Conservation (phyloP, 805 yeast genomes). For the Kuraishia floccosa region DNA sequence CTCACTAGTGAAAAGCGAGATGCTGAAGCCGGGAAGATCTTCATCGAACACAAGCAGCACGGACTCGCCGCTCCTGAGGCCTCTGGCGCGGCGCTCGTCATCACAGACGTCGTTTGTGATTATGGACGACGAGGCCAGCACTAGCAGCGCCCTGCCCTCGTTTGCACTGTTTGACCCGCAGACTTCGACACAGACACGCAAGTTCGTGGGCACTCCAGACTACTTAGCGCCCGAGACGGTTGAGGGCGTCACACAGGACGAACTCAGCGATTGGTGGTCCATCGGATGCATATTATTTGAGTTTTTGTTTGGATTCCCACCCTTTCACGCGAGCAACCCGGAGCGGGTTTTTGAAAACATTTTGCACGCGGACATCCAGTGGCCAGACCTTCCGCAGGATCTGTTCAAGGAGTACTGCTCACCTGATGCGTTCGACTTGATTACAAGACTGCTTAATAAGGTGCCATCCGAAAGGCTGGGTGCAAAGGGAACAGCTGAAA, state of each 20-base stretch:
- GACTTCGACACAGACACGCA: constrained; percentile 38
- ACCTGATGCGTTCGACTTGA: constrained; percentile 64
- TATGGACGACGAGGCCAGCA: constrained; percentile 32
- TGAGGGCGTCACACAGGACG: constrained; percentile 71
- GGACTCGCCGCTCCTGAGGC: constrained; percentile 38
- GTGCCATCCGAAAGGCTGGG: constrained; percentile 70
- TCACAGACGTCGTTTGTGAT: constrained; percentile 49
- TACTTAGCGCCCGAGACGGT: constrained; percentile 96
- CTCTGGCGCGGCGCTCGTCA: constrained; percentile 33
- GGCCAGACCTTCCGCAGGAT: constrained; percentile 63
- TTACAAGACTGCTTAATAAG: constrained; percentile 45
- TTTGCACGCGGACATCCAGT: constrained; percentile 57
- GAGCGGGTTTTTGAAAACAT: constrained; percentile 78
- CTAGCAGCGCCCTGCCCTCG: constrained; percentile 1
- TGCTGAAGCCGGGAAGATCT: constrained; percentile 1
- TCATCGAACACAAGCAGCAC: constrained; percentile 26
- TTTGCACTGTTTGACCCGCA: constrained; percentile 71
- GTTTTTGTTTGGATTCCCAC: constrained; percentile 86
- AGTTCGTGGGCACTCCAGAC: constrained; percentile 95
- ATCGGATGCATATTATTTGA: constrained; percentile 93
- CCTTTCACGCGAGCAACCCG: constrained; percentile 78
- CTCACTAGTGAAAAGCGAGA: too few relatives aligned
- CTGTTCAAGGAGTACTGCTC: constrained; percentile 43
- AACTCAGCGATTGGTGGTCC: constrained; percentile 97
- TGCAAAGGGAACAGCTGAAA: constrained; percentile 65